phyloP scores from a whole-genome alignment of 805 yeast species.

The Saccharomyces kudriavzevii region DNA sequence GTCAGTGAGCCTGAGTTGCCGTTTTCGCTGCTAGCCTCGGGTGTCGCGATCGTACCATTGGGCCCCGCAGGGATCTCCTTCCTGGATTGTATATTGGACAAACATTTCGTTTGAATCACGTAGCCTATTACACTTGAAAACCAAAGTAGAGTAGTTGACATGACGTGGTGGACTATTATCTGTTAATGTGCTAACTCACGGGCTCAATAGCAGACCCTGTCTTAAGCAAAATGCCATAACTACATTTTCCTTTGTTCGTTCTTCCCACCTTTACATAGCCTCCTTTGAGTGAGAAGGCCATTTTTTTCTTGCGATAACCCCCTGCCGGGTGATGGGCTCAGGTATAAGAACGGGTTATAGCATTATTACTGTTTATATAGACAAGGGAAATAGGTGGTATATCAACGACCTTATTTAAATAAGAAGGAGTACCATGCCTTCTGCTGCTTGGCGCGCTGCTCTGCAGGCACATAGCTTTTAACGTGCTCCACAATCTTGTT shows the following conservation, averaged over 20 bases:
- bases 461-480: conserved; percentile 65
- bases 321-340: neutral
- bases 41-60: conserved; percentile 2
- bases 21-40: conserved; percentile 5
- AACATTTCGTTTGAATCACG: conserved; percentile 23
- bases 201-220: neutral
- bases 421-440: conserved; percentile 44
- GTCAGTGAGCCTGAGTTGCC: conserved; percentile 8
- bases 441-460: conserved; percentile 56
- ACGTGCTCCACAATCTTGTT: conserved; percentile 69
- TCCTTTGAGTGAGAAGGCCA: neutral
- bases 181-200: neutral
- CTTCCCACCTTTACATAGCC: neutral
- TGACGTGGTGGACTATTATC: neutral
- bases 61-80: conserved; percentile 1
- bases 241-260: neutral
- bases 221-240: neutral
- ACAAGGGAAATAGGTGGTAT: neutral
- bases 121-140: conserved; percentile 20
- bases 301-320: neutral
- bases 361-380: neutral
- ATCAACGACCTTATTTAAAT: conserved; percentile 7
- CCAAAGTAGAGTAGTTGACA: conserved; percentile 16
- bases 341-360: too few species aligned
- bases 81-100: conserved; percentile 14